phyloP scores from a whole-genome alignment of 208 protist species.

The Leishmania martiniquensis region DNA sequence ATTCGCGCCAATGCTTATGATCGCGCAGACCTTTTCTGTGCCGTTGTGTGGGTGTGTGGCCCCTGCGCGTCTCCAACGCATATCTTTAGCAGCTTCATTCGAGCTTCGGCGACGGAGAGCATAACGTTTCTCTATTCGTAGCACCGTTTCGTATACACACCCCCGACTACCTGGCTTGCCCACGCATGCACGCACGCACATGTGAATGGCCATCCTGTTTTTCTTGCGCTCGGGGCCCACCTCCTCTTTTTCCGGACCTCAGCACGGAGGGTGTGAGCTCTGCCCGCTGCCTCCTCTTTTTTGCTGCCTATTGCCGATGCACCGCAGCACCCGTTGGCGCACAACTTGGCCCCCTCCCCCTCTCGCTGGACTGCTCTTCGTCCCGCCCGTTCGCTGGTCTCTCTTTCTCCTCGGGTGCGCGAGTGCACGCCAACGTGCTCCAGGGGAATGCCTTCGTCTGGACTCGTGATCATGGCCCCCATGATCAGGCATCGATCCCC shows the following conservation, averaged over 20 bases:
- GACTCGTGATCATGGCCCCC: neutral
- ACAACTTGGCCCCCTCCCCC: no score
- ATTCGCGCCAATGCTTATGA: neutral
- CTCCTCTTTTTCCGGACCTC: neutral
- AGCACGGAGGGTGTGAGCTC: neutral
- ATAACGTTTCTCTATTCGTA: neutral
- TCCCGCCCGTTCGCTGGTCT: neutral
- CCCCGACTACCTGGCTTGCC: neutral
- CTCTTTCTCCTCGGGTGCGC: neutral
- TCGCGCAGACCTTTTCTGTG: neutral
- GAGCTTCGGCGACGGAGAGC: neutral
- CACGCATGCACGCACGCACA: neutral
- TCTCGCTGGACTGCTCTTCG: no score
- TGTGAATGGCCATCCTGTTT: neutral
- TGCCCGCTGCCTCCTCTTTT: neutral
- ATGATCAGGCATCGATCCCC: neutral
- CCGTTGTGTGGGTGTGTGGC: neutral
- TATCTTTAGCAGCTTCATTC: neutral
- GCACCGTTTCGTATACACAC: neutral
- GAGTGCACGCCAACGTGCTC: neutral
- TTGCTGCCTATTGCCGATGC: no score
- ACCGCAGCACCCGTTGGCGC: no score
- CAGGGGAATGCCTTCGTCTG: neutral
- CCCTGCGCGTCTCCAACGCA: neutral
- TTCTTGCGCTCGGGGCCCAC: neutral